A percentile compares a stretch with the other conserved stretches of the same genome.
phyloP scores from a whole-genome alignment of 2,329 filamentous ascomycete genomes.

The Penicillium hordei region DNA sequence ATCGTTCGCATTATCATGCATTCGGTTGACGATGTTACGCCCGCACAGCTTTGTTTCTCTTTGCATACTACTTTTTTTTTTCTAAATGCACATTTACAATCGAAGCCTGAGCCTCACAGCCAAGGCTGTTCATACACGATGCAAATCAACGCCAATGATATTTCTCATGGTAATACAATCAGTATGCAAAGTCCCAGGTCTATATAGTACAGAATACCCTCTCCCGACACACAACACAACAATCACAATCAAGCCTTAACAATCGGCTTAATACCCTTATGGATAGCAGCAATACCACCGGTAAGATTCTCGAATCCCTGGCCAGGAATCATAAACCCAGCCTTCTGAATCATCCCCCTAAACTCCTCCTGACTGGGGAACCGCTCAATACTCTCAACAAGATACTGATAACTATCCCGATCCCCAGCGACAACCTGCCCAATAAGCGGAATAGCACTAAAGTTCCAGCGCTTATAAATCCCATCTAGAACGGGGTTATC shows the following conservation, averaged over 20 bases:
- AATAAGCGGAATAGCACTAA: constrained; percentile 89
- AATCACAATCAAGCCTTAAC: constrained; percentile 11
- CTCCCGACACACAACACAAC: neutral
- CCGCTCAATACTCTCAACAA: constrained; percentile 94
- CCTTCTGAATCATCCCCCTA: constrained; percentile 57
- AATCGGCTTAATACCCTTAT: constrained; percentile 86
- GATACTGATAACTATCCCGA: constrained; percentile 93
- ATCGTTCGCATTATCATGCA: constrained; percentile 6
- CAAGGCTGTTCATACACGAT: neutral
- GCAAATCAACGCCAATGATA: constrained; percentile 7
- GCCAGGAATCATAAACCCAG: constrained; percentile 82
- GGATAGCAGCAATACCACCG: constrained; percentile 89
- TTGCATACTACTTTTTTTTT: neutral
- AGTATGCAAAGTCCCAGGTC: constrained; percentile 11
- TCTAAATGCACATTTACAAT: constrained; percentile 7
- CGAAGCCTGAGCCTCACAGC: neutral
- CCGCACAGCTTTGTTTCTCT: constrained; percentile 3
- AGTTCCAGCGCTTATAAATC: constrained; percentile 94
- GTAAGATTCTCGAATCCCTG: constrained; percentile 87
- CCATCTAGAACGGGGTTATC: constrained; percentile 75
- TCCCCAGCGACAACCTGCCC: constrained; percentile 94
- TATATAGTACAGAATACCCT: constrained; percentile 23
- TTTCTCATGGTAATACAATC: constrained; percentile 17
- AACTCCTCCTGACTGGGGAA: constrained; percentile 89
- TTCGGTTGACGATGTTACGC: constrained; percentile 23